Evolutionary conservation across 2,329 filamentous ascomycete genomes (phyloP), one percentile per base, ranked within the genome.

Genomic region (Fusarium anthophilum): DNA sequence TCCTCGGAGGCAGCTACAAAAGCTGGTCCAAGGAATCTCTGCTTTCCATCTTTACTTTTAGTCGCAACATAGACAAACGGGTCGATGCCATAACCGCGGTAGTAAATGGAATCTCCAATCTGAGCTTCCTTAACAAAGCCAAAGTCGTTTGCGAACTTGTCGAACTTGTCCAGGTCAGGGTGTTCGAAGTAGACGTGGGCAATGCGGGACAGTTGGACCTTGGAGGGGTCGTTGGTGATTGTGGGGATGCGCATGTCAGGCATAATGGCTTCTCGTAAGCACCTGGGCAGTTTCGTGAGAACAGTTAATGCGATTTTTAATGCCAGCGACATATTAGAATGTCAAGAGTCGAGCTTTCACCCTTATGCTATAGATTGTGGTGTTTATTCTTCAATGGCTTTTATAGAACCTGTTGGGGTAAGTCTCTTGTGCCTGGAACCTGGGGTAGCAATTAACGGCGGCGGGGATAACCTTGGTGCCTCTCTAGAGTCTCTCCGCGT

Each of bases 121-220:
- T 30, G 41, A 14, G 20, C 15, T 18, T 50, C 56, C 8, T 48
- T 37, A 4, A 58, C 24, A 7, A 58, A 58, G 14, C 56, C 56
- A 28, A 58, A 58, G 14, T 58, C 56, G 2, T 8, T 1, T 5
- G 43, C 41, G 2, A 59, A 59, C 2, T 8, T 28, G 20, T 50
- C 32, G 8, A 50, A 59, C 1, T 11, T n/a, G 0, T 50, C 43
- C 0, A 50, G 6, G 8, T 50, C 43, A 1, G 56, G 56, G 6
- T 59, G 56, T 50, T 50, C 56, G 3, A 57, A 47, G 55, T 57
- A 57, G n/a, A 57, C 55, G 6, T 57, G 55, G 9, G 55, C 30
- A 1, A 57, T 57, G 7, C 55, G 55, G 55, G 30, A 32, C 2
- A 57, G 18, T 17, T 57, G 55, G 2, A 57, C 28, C 55, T 57